phyloP scores from a whole-genome alignment of 352 stramenopile species.

The Phytophthora sp. region DNA sequence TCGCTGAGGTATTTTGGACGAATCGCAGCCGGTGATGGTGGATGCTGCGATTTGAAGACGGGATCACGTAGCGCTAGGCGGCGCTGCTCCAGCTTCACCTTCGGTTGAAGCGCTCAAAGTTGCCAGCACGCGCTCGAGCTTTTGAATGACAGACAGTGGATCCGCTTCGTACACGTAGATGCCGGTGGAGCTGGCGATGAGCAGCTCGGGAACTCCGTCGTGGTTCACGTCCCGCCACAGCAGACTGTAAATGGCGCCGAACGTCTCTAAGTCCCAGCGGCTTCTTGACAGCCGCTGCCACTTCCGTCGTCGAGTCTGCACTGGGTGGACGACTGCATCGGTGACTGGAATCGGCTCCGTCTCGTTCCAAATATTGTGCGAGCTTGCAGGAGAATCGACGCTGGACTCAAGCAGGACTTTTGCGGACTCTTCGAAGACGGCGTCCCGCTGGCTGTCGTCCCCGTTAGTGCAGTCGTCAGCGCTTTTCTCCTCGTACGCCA shows the following conservation, averaged over 20 bases:
- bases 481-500: conserved; percentile 56
- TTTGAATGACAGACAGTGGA: conserved; percentile 40
- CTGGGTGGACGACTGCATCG: not conserved
- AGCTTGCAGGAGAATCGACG: conserved; percentile 13
- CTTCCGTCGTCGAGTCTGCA: conserved; percentile 14
- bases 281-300: conserved; percentile 41
- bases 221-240: conserved; percentile 66
- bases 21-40: conserved; percentile 16
- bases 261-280: conserved; percentile 58
- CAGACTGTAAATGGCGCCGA: conserved; percentile 80
- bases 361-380: conserved; percentile 37
- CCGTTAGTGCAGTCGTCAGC: not conserved
- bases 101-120: conserved; percentile 13
- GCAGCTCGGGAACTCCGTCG: conserved; percentile 66
- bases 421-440: not conserved
- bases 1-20: not conserved
- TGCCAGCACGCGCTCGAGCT: conserved; percentile 33
- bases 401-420: conserved; percentile 2
- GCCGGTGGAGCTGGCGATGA: conserved; percentile 68
- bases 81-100: not conserved
- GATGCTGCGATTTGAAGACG: conserved; percentile 15
- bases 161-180: conserved; percentile 75
- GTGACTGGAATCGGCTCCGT: conserved; percentile 12
- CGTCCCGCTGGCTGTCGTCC: not conserved
- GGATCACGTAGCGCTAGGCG: not conserved